A percentile compares a stretch with the other conserved stretches of the same genome.
Conservation (phyloP, 78 protist genomes). For the Fonticula alba region DNA sequence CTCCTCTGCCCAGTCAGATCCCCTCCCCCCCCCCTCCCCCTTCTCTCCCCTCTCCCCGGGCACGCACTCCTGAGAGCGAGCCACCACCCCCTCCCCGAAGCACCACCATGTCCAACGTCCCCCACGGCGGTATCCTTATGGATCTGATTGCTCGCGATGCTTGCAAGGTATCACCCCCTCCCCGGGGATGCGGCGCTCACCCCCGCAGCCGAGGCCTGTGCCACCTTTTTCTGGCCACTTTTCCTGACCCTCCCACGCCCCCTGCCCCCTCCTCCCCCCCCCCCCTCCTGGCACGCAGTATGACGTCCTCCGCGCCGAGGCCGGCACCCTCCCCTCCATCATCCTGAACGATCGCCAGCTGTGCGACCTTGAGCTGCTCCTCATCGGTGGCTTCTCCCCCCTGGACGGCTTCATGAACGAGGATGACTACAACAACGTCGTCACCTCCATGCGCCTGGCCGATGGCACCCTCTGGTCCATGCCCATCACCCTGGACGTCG, state of each 20-base stretch:
- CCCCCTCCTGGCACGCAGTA: too few species aligned
- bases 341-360: conserved; percentile 44
- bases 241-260: background rate
- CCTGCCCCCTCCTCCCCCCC: conserved; percentile 12
- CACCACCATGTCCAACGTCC: background rate
- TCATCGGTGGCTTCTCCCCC: conserved; percentile 47
- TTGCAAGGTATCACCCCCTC: too few species aligned
- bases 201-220: too few species aligned
- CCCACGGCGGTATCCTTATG: conserved; percentile 65
- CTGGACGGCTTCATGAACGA: conserved; percentile 42
- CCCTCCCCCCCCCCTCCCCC: too few species aligned
- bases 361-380: conserved; percentile 67
- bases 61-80: too few species aligned
- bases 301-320: background rate
- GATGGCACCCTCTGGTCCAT: conserved; percentile 44
- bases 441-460: conserved; percentile 15
- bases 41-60: too few species aligned
- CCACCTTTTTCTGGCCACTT: too few species aligned
- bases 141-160: conserved; percentile 23
- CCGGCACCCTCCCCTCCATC: background rate
- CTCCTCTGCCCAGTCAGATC: too few species aligned
- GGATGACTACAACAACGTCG: conserved; percentile 24
- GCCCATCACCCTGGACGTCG: conserved; percentile 39
- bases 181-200: too few species aligned
- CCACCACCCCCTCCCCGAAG: too few species aligned